Evolutionary conservation across 2,329 filamentous ascomycete species (phyloP), one percentile per base, ranked within the genome.

Genomic region (Fonsecaea nubica): DNA sequence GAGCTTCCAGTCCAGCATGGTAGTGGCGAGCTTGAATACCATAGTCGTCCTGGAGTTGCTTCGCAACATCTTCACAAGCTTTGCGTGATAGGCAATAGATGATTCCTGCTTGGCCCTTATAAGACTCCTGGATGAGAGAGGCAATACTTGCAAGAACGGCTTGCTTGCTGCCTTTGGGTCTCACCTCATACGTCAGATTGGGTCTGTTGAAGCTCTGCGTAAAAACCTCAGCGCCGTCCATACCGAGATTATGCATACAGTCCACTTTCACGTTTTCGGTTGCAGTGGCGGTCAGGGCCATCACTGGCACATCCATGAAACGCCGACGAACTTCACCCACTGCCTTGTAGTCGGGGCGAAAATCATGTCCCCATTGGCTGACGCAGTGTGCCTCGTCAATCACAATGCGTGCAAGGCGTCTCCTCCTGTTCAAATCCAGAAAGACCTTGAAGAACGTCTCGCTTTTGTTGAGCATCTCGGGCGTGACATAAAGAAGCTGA

Each of bases 351-450:
- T 98, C 94, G 0, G 93, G 94, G 54, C 96, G 88, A 76, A 99
- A 99, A 77, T 99, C 95, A 73, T 99, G 95, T 0, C 95, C 95
- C 95, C 95, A 99, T 82, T 99, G 93, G 77, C 95, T 98, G 32
- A 99, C 94, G 77, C 95, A 99, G 77, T 99, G 95, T n/a, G 95
- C 95, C 80, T 99, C 96, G 72, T 99, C 95, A 69, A 99, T 96
- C 61, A 99, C 95, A 57, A 99, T 87, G 32, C 95, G 88, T 15
- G 96, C 94, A 60, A 99, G 87, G 73, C 90, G 91, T 3, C 85
- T 82, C 58, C 87, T 87, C 13, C 79, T 78, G 76, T 97, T 86
- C n/a, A 99, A 82, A 2, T 82, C 83, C 59, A 86, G 80, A 69
- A 99, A 83, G 2, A 84, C 86, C 59, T 83, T 84, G 65, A 88